Evolutionary conservation across 2,329 filamentous ascomycete species (phyloP), one percentile per base, ranked within the genome.

Genomic region (Trichoderma cornu-damae): DNA sequence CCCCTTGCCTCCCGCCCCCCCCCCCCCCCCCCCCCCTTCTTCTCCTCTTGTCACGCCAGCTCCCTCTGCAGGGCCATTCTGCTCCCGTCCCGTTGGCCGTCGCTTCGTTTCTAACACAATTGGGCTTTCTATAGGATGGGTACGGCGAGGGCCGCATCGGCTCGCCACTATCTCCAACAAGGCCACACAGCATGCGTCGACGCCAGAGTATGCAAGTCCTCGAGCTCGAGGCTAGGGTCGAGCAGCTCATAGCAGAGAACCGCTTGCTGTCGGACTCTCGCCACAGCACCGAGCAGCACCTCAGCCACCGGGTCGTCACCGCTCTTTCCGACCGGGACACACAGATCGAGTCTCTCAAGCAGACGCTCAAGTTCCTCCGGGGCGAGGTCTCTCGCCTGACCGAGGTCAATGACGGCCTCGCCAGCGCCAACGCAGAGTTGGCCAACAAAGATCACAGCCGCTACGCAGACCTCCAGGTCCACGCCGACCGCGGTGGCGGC

Each of bases 161-260:
- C 70, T 96, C 91, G 70, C 91, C 93, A 68, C 86, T 88, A 68
- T 97, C 94, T 67, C 94, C 94, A 56, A 96, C 90, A 65, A 86
- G 93, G 73, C 92, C 94, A 66, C 90, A 92, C 69, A 96, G 91
- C 78, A 89, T 99, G 83, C 92, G 93, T 66, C 92, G 93, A 70
- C 89, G 93, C 69, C 94, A 96, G 75, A 97, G 93, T 80, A 93
- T 97, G 86, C 93, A 97, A 75, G 85, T 93, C 55, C 85, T 97
- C 60, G 93, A 99, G 67, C 85, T 99, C 69, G 91, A 97, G 77
- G 80, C 83, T 60, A 85, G 83, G 67, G 82, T 99, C 66, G 90
- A 96, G 65, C 87, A 93, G 72, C 79, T 99, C 62, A 78, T 88
- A 38, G 85, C 87, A 20, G 93, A 99, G 71, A 97, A 97, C 69